These are phyloP conservation scores for Paraconiothyrium brasiliense DNA, from an alignment of 2,329 filamentous ascomycete species.

Conservation along the genomic window DNA sequence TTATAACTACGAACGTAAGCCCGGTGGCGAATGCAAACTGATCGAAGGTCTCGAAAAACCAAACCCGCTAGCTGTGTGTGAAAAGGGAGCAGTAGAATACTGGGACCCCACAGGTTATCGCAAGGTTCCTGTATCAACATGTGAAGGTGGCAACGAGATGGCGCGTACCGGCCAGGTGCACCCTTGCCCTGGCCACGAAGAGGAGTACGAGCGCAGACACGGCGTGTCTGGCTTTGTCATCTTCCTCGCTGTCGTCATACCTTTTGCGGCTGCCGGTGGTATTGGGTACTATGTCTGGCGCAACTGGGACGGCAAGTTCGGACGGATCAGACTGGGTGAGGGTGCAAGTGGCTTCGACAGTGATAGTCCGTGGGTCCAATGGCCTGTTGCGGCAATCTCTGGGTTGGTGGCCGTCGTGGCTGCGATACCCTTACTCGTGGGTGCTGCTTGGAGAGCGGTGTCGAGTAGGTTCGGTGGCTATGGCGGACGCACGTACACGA, in stretches of 20 bases:
- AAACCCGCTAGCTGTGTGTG: conserved; percentile 68
- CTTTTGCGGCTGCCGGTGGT: conserved; percentile 74
- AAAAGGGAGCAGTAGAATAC: conserved; percentile 78
- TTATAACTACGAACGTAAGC: conserved; percentile 88
- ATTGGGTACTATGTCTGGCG: conserved; percentile 86
- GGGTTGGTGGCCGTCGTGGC: conserved; percentile 65
- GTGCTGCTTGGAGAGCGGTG: conserved; percentile 76
- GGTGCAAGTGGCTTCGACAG: conserved; percentile 59
- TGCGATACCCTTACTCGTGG: conserved; percentile 72
- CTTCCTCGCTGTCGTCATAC: conserved; percentile 85
- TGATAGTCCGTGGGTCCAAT: conserved; percentile 80
- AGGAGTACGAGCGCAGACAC: conserved; percentile 79
- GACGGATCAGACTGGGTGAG: conserved; percentile 87
- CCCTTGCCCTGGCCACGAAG: conserved; percentile 80
- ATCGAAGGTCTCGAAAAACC: conserved; percentile 76
- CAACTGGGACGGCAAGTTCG: conserved; percentile 90
- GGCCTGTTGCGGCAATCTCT: conserved; percentile 67
- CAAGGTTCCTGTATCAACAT: conserved; percentile 88
- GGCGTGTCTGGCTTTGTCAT: conserved; percentile 76
- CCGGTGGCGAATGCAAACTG: conserved; percentile 78
- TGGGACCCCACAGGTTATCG: conserved; percentile 89
- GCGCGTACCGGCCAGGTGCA: conserved; percentile 71
- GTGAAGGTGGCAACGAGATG: conserved; percentile 76
- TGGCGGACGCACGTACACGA: conserved; percentile 79
- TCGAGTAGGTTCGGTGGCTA: conserved; percentile 60